Base-by-base conservation (phyloP, 176 grass and related monocot genomes). In the Phoenix dactylifera region DNA sequence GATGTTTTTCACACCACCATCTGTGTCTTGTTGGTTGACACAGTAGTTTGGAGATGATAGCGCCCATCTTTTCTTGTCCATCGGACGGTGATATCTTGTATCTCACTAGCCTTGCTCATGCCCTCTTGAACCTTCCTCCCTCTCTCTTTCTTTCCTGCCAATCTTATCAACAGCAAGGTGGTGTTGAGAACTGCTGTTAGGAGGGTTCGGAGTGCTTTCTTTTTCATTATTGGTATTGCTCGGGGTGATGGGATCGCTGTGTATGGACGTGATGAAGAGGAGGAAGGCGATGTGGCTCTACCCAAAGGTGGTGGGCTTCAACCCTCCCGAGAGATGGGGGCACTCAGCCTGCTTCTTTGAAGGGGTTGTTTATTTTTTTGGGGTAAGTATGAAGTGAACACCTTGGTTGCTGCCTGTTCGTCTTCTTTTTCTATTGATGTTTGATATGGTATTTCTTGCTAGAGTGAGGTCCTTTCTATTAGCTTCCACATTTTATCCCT, bases 231-330 rank as follows among this genome's bases (percentile, higher is more conserved):
- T 44, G 35, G 9, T 44, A 12, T 2, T 12, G 35, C 10, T 44
- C 10, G 48, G 17, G 51, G 22, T 35, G 14, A 56, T 67, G 62
- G 67, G 66, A 77, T 62, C 70, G 3, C 18, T 62, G 59, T 49
- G 59, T 3, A 54, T 55, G 39, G 68, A 50, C 59, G 85, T 74
- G 76, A 80, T 74, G 66, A 77, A 70, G 75, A 80, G 78, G 74
- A 75, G 76, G 75, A 98, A 92, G 81, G 81, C 93, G 70, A 98
- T 88, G 84, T 98, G 93, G 93, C 17, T 92, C 30, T 92, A 98
- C 73, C 93, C 93, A 10, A 98, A 92, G 77, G 70, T 98, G 57
- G 72, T 79, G 16, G 87, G 84, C 26, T 92, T 92, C 73, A 88
- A 92, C 53, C 93, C 93, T 48, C 78, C 88, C 7, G 87, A 98